Base-by-base conservation (phyloP, 2,329 filamentous ascomycete genomes). In the Penicillium griseofulvum region DNA sequence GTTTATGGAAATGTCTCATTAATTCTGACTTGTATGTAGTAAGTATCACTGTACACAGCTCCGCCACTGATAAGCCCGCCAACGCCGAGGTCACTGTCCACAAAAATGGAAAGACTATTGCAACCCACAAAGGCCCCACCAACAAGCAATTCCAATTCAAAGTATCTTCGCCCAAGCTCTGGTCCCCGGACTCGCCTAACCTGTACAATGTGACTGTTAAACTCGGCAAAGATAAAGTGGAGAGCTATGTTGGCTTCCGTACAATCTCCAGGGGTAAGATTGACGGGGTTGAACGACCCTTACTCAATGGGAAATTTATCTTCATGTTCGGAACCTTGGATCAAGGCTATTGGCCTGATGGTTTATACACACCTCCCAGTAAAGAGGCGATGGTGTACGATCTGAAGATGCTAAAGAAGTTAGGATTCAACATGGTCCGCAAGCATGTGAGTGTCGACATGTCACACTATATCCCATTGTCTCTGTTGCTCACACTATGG, bases 331-430 rank as follows among this genome's bases (percentile, higher is more conserved):
- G 86, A 3, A 87, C 86, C 0, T 76, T 90, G 0, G 87, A 90
- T 54, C 87, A 90, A 62, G 87, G 87, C 0, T 88, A 78, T 68
- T 89, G 86, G 87, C 87, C 86, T 0, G 87, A 89, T 64, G 87
- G 87, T 0, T 74, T 89, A 4, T 82, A 89, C 65, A 81, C 81
- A 0, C 81, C 87, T 0, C 87, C 87, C 0, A 88, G 78, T 9
- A 74, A 78, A 3, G 85, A 89, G 58, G 87, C 87, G 0, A 87
- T 90, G 84, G 74, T 83, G 0, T 88, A 80, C 52, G 87, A 90
- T 62, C 65, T 90, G 12, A 66, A 87, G 55, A 71, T 83, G 5
- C 70, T 89, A 53, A 90, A 90, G 72, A 73, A 75, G 1, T 76
- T 89, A 1, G 87, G 87, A 0, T 86, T 87, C 70, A 90, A 90